A percentile compares a stretch with the other conserved stretches of the same genome.
These are phyloP conservation scores for Sindora glabra DNA, from an alignment of 306 rosid species.

Conservation along the genomic window DNA sequence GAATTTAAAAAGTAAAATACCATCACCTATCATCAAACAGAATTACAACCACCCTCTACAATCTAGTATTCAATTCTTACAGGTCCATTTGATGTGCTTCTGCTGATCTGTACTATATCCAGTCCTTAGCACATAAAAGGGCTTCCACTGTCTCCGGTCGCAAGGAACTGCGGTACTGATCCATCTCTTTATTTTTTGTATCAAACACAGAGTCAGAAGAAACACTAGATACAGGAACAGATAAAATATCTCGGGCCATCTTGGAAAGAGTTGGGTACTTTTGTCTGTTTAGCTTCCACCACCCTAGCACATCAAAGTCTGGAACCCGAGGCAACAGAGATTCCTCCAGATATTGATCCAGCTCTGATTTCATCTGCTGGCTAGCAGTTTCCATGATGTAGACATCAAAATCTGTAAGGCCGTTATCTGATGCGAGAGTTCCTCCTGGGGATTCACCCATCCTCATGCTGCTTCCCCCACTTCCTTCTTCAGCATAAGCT, in stretches of 20 bases:
- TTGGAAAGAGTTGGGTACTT: conserved; percentile 92
- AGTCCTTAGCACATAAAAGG: conserved; percentile 83
- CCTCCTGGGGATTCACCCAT: conserved; percentile 48
- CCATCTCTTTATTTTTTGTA: conserved; percentile 58
- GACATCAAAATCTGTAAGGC: conserved; percentile 81
- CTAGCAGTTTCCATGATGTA: conserved; percentile 89
- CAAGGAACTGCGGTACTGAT: conserved; percentile 59
- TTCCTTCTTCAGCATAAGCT: conserved; percentile 64
- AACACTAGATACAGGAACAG: conserved; percentile 60
- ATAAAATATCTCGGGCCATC: conserved; percentile 85
- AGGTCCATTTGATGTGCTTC: conserved; percentile 37
- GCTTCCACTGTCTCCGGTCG: conserved; percentile 91
- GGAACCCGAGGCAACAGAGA: conserved; percentile 75
- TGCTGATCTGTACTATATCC: conserved; percentile 61
- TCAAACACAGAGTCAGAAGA: conserved; percentile 55
- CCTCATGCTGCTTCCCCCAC: conserved; percentile 28
- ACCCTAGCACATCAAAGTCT: conserved; percentile 72
- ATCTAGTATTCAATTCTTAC: conserved; percentile 59
- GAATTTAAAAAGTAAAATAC: conserved; percentile 7
- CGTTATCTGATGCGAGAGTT: conserved; percentile 53
- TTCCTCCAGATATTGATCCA: conserved; percentile 89
- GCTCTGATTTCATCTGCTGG: conserved; percentile 83
- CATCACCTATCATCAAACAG: conserved; percentile 19
- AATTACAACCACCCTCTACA: conserved; percentile 16
- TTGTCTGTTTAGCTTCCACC: conserved; percentile 93